Conservation (phyloP, 1,139 yeast species). For the Protomyces inundatus region DNA sequence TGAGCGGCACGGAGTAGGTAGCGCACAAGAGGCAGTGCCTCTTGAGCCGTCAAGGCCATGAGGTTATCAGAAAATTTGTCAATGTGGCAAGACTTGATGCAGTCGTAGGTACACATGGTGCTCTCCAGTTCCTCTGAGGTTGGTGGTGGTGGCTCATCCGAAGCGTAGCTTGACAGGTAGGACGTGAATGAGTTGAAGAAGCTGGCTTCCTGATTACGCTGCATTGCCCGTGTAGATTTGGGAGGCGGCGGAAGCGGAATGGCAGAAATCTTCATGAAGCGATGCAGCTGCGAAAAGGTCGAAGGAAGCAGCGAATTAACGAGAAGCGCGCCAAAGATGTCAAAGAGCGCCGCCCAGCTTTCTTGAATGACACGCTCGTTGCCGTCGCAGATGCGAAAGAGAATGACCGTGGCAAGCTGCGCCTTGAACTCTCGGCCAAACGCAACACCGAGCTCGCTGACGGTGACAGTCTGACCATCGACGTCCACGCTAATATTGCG, state of each 20-base stretch:
- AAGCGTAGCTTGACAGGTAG: constrained; percentile 72
- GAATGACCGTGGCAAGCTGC: constrained; percentile 77
- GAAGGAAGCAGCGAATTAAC: constrained; percentile 73
- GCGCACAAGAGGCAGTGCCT: constrained; percentile 1
- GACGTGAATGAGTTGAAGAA: constrained; percentile 85
- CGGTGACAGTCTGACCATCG: constrained; percentile 56
- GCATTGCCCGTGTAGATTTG: constrained; percentile 30
- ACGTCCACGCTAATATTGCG: constrained; percentile 40
- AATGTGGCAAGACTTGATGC: constrained; percentile 64
- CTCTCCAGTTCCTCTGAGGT: constrained; percentile 86
- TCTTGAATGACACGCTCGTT: constrained; percentile 46
- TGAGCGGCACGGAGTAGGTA: constrained; percentile 1
- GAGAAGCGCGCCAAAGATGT: constrained; percentile 59
- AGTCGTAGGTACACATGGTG: constrained; percentile 74
- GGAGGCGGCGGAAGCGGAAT: constrained; percentile 50
- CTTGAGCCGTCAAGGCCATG: constrained; percentile 18
- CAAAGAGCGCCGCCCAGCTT: constrained; percentile 56
- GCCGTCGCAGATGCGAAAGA: constrained; percentile 68
- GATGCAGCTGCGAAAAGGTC: constrained; percentile 60
- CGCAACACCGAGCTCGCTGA: constrained; percentile 73
- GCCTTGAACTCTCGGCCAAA: constrained; percentile 90
- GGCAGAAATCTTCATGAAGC: constrained; percentile 47
- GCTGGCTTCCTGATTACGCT: constrained; percentile 51
- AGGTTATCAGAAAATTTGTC: constrained; percentile 48
- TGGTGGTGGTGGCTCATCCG: constrained; percentile 83